These are phyloP conservation scores for Exophiala xenobiotica DNA, from an alignment of 2,329 filamentous ascomycete genomes.

Conservation along the genomic window DNA sequence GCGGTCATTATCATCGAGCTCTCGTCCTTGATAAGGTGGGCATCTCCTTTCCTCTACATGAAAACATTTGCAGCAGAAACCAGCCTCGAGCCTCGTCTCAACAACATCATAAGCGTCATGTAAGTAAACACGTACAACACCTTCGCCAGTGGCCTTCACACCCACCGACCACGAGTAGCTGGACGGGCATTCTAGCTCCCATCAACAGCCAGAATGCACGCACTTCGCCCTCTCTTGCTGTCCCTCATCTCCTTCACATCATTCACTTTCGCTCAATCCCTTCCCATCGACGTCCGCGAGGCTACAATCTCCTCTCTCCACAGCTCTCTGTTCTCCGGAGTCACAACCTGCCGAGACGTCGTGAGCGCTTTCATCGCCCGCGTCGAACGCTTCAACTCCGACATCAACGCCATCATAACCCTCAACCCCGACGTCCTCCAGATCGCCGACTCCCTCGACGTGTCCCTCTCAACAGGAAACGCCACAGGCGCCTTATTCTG, in stretches of 20 bases:
- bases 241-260: slow-evolving; percentile 2
- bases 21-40: slow-evolving; percentile 13
- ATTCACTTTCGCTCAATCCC: slow-evolving; percentile 12
- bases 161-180: too few relatives aligned
- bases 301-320: slow-evolving; percentile 60
- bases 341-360: slow-evolving; percentile 55
- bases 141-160: too few relatives aligned
- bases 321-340: slow-evolving; percentile 52
- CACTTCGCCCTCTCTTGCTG: too few relatives aligned
- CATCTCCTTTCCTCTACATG: slow-evolving; percentile 11
- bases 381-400: slow-evolving; percentile 57
- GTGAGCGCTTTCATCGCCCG: slow-evolving; percentile 57
- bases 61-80: not conserved
- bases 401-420: slow-evolving; percentile 58
- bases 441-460: slow-evolving; percentile 53
- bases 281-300: slow-evolving; percentile 53
- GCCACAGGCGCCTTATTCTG: slow-evolving; percentile 57
- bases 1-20: not conserved
- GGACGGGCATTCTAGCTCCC: too few relatives aligned
- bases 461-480: slow-evolving; percentile 44
- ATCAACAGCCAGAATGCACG: too few relatives aligned
- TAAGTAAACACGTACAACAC: too few relatives aligned
- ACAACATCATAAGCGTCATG: too few relatives aligned
- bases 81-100: not conserved
- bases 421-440: slow-evolving; percentile 51